Percentiles rank a stretch among this genome's conserved stretches.
These are phyloP conservation scores for Lodderomyces parapsilosis DNA, from an alignment of 1,139 yeast genomes.

Conservation along the genomic window DNA sequence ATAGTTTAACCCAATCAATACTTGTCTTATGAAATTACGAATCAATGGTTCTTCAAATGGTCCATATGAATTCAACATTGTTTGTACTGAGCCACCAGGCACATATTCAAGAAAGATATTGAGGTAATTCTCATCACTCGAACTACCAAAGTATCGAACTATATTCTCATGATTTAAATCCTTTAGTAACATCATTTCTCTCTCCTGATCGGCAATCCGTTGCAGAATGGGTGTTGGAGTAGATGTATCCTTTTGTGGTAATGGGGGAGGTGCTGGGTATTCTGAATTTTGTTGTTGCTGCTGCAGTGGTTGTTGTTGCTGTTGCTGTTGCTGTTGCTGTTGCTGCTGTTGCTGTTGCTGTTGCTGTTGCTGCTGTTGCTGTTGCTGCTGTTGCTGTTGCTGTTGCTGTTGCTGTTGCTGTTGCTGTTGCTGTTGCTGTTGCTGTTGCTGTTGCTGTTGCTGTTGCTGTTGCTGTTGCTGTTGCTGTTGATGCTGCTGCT, in stretches of 20 bases:
- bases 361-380: no score
- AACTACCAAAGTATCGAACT: slow-evolving; percentile 86
- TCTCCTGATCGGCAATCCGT: slow-evolving; percentile 70
- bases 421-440: no score
- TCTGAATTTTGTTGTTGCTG: neutral
- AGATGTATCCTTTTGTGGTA: slow-evolving; percentile 1
- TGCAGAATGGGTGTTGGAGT: slow-evolving; percentile 23
- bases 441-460: no score
- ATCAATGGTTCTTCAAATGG: slow-evolving; percentile 91
- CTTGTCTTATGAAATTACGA: slow-evolving; percentile 80
- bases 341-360: no score
- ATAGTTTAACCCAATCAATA: slow-evolving; percentile 76
- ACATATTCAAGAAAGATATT: slow-evolving; percentile 92
- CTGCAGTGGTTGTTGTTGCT: no score
- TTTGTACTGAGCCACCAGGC: slow-evolving; percentile 94
- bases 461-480: no score
- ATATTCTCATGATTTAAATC: slow-evolving; percentile 89
- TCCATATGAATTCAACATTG: slow-evolving; percentile 82
- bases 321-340: no score
- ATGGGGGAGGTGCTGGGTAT: neutral
- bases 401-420: no score
- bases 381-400: no score
- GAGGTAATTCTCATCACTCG: slow-evolving; percentile 64
- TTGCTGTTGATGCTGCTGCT: no score
- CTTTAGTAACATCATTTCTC: slow-evolving; percentile 77